These are phyloP conservation scores for Crithidia brevicula DNA, from an alignment of 208 protist genomes.

Conservation along the genomic window DNA sequence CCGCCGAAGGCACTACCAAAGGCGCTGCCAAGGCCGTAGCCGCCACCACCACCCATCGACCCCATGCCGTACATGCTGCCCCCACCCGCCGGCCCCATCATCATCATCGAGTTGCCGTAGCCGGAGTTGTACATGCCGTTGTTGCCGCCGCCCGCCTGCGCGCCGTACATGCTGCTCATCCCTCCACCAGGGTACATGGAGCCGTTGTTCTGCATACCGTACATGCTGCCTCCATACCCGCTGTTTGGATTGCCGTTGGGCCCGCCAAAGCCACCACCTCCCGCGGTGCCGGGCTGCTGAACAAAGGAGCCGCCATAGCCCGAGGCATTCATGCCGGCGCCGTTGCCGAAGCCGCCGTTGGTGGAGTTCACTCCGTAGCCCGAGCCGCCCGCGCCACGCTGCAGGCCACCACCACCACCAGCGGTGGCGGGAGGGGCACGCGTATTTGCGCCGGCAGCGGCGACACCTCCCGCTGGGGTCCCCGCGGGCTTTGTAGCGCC, in stretches of 20 bases:
- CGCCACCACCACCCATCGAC: slow-evolving; percentile 25
- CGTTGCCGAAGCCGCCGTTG: too few species aligned
- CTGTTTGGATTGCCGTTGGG: neutral
- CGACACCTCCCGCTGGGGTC: neutral
- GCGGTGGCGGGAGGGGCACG: neutral
- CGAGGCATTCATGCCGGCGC: neutral
- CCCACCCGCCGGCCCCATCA: slow-evolving; percentile 5
- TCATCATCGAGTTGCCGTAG: slow-evolving; percentile 29
- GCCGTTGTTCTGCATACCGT: slow-evolving; percentile 27
- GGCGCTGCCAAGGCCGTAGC: slow-evolving; percentile 27
- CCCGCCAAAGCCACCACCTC: neutral
- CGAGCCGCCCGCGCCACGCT: slow-evolving; percentile 10
- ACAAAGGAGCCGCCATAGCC: slow-evolving; percentile 13
- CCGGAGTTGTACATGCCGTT: slow-evolving; percentile 23
- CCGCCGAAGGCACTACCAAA: slow-evolving; percentile 41
- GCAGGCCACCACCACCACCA: neutral
- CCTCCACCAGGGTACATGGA: slow-evolving; percentile 21
- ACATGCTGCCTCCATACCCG: slow-evolving; percentile 24
- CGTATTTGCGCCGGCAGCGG: neutral
- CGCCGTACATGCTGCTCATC: slow-evolving; percentile 37
- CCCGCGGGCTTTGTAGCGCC: neutral
- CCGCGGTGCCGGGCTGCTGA: neutral
- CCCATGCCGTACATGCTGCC: slow-evolving; percentile 28
- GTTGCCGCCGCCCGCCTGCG: slow-evolving; percentile 7
- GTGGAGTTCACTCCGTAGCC: slow-evolving; percentile 12